These are phyloP conservation scores for Colletotrichum magnum DNA, from an alignment of 2,329 filamentous ascomycete species.

Conservation along the genomic window DNA sequence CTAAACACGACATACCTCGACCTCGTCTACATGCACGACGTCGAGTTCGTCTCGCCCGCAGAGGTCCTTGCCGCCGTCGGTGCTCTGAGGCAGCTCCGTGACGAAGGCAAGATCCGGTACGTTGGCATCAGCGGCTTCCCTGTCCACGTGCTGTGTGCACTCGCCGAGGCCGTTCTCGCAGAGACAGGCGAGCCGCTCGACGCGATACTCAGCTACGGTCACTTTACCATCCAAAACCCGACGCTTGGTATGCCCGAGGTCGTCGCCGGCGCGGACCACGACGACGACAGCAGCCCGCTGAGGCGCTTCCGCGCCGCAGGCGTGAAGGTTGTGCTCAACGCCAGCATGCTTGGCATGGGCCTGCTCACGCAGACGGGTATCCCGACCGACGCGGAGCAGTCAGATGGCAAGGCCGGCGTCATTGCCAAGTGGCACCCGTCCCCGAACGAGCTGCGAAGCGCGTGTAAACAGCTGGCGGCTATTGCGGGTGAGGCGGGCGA, in stretches of 20 bases:
- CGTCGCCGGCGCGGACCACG: constrained; percentile 91
- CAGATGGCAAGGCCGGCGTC: constrained; percentile 73
- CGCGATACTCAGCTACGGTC: constrained; percentile 33
- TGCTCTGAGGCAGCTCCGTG: constrained; percentile 82
- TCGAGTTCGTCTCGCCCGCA: constrained; percentile 78
- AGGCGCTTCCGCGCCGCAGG: constrained; percentile 76
- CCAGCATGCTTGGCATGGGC: constrained; percentile 92
- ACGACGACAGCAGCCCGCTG: constrained; percentile 85
- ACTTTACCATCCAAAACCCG: constrained; percentile 38
- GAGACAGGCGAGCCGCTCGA: constrained; percentile 34
- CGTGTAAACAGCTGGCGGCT: constrained; percentile 73
- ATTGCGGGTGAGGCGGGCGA: constrained; percentile 77
- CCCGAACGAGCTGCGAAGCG: constrained; percentile 76
- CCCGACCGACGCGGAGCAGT: constrained; percentile 19
- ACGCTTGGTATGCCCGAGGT: constrained; percentile 79
- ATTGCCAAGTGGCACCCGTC: constrained; percentile 91
- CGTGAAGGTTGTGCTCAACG: constrained; percentile 88
- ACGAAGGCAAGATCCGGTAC: constrained; percentile 81
- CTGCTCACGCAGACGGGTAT: constrained; percentile 84
- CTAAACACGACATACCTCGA: constrained; percentile 79
- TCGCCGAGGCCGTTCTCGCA: constrained; percentile 60
- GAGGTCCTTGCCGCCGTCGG: constrained; percentile 77
- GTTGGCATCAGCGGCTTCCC: constrained; percentile 95
- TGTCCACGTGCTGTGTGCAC: constrained; percentile 80
- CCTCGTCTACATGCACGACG: constrained; percentile 85